Evolutionary conservation across 2,329 filamentous ascomycete species (phyloP).

Genomic region (Didymella arachidicola): DNA sequence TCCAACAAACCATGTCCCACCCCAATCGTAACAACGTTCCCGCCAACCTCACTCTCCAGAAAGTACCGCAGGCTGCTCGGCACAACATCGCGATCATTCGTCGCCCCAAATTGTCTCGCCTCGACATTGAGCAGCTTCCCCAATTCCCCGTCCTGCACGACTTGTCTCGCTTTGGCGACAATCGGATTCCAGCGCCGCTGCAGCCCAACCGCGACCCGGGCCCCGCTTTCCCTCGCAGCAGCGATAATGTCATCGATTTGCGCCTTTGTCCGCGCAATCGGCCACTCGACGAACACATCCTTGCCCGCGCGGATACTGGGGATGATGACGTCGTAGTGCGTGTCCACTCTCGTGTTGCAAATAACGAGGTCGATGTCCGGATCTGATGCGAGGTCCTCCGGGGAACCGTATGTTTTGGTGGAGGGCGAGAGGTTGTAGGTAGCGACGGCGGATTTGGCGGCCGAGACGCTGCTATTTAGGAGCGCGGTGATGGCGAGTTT

Average conservation of each 20-base stretch:
- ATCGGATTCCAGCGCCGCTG: constrained; percentile 55
- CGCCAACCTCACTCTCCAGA: constrained; percentile 26
- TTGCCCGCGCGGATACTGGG: constrained; percentile 63
- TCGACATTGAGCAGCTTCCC: constrained; percentile 51
- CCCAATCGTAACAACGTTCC: constrained; percentile 30
- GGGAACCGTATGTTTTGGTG: constrained; percentile 56
- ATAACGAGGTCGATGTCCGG: constrained; percentile 55
- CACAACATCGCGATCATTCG: constrained; percentile 24
- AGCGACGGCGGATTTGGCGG: constrained; percentile 53
- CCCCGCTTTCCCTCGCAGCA: constrained; percentile 51
- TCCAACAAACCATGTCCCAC: constrained; percentile 24
- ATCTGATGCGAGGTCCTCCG: constrained; percentile 54
- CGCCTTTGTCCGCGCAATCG: constrained; percentile 49
- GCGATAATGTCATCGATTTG: constrained; percentile 34
- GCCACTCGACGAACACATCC: constrained; percentile 63
- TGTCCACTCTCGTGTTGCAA: constrained; percentile 62
- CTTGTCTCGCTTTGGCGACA: constrained; percentile 51
- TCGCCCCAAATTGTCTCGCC: constrained; percentile 19
- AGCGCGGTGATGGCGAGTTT: constrained; percentile 58
- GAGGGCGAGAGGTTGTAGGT: constrained; percentile 47
- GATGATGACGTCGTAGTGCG: constrained; percentile 57
- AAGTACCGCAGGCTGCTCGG: constrained; percentile 29
- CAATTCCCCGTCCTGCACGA: constrained; percentile 44
- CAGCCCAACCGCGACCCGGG: constrained; percentile 57
- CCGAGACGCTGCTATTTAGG: constrained; percentile 54